Percentiles rank a stretch among this genome's conserved stretches.
These are phyloP conservation scores for Penicillium riverlandense DNA, from an alignment of 495 filamentous ascomycete species.

Conservation along the genomic window DNA sequence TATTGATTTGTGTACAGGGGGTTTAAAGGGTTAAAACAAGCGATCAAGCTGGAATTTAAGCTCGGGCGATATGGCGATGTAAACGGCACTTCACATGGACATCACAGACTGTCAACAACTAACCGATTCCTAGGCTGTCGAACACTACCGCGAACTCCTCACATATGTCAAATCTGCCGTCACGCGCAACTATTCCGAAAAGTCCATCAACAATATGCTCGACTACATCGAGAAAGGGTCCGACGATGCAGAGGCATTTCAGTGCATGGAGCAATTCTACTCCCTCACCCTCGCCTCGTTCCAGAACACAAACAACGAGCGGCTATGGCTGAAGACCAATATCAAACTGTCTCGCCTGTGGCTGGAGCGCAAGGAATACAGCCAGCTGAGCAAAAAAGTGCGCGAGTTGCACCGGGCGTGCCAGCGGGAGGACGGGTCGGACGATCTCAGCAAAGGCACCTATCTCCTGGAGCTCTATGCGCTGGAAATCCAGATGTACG, in stretches of 20 bases:
- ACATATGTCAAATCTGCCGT: conserved; percentile 97
- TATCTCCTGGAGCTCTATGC: conserved; percentile 95
- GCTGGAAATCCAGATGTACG: conserved; percentile 97
- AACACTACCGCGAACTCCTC: conserved; percentile 90
- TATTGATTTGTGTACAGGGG: conserved; percentile 49
- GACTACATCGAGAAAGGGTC: conserved; percentile 95
- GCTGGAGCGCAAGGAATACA: conserved; percentile 85
- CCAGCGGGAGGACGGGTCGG: conserved; percentile 78
- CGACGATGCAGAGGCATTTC: conserved; percentile 67
- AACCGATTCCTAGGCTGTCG: conserved; percentile 59
- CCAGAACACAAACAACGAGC: conserved; percentile 95
- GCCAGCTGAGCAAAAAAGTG: conserved; percentile 72
- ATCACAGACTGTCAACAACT: neutral
- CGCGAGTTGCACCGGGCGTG: conserved; percentile 85
- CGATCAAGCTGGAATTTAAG: conserved; percentile 94
- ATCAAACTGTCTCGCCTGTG: conserved; percentile 91
- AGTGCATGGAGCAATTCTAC: conserved; percentile 95
- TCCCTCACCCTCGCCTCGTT: conserved; percentile 87
- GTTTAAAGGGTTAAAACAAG: conserved; percentile 96
- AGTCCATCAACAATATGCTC: conserved; percentile 99
- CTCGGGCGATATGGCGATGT: conserved; percentile 80
- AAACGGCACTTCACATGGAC: conserved; percentile 4
- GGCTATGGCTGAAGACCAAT: conserved; percentile 96
- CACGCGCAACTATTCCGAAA: conserved; percentile 97
- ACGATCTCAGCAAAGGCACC: conserved; percentile 94